Evolutionary conservation across 202 grass and related monocot genomes (phyloP), one percentile per base, ranked within the genome.

Genomic region (Schoenoplectus triqueter): DNA sequence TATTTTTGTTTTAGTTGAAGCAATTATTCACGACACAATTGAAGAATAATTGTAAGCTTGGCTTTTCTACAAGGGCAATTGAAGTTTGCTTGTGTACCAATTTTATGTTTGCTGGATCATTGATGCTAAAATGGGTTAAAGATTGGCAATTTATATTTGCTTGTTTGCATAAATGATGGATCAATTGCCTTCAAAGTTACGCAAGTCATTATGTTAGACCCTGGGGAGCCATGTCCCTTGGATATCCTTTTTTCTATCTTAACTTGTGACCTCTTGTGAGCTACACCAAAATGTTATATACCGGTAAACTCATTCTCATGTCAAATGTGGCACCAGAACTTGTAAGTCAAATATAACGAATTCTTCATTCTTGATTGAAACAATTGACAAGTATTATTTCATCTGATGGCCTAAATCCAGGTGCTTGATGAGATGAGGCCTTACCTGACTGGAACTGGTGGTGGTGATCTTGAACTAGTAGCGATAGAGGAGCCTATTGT

Each of bases 381-480:
- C 22, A 45, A 79, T 19, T 79, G 22, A 31, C 13, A 45, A 61
- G 55, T 45, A 19, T 45, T 44, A 61, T 19, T 59, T 79, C 56
- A 61, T 62, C 39, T 61, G 5, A 79, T 60, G 39, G 40, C 14
- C 15, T 10, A 60, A 45, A 79, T 42, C 71, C 79, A 99, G 96
- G 93, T 99, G 48, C 96, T 99, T 22, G 87, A 94, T 10, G 96
- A 95, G 84, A 99, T 99, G 45, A 95, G 96, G 90, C 96, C 96
- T 20, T 99, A 95, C 88, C 93, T 98, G 83, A 70, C 88, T 48
- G 96, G 96, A 48, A 95, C 96, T 54, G 96, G 93, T 18, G 96
- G 96, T 44, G 93, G 96, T 56, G 90, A 99, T 42, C 96, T 95
- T 4, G 88, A 94, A 66, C 88, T 99, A 82, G 91, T 95, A 14